These are phyloP conservation scores for Biscogniauxia sp. DNA, from an alignment of 2,329 filamentous ascomycete genomes.

Conservation along the genomic window DNA sequence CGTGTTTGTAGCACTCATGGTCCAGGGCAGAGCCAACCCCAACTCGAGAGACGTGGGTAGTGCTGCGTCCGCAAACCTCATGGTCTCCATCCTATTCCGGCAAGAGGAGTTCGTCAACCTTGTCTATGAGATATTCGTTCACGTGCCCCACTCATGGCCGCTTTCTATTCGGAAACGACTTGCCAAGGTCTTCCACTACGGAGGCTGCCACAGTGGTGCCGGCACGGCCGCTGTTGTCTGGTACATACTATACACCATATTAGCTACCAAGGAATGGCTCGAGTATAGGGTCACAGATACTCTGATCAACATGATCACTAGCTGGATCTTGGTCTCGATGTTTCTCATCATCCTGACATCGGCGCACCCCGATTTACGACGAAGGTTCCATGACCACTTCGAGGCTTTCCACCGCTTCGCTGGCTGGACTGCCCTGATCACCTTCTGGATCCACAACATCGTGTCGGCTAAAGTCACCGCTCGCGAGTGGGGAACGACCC, in stretches of 20 bases:
- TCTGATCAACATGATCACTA: constrained; percentile 29
- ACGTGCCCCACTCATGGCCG: constrained; percentile 44
- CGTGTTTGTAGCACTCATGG: constrained; percentile 45
- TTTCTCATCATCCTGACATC: constrained; percentile 59
- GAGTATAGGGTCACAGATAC: constrained; percentile 19
- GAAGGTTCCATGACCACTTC: constrained; percentile 65
- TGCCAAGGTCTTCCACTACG: constrained; percentile 53
- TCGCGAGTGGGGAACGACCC: constrained; percentile 23
- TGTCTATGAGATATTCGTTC: constrained; percentile 46
- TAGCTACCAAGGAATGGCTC: constrained; percentile 27
- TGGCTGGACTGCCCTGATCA: constrained; percentile 61
- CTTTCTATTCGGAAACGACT: constrained; percentile 47
- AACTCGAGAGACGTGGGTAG: constrained; percentile 35
- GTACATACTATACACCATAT: constrained; percentile 42
- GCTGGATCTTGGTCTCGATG: constrained; percentile 50
- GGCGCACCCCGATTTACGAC: constrained; percentile 63
- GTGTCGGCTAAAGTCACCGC: constrained; percentile 52
- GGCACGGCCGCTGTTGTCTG: constrained; percentile 49
- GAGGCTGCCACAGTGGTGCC: constrained; percentile 51
- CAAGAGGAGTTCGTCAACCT: constrained; percentile 54
- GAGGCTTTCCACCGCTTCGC: constrained; percentile 71
- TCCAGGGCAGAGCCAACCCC: constrained; percentile 32
- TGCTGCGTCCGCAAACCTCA: constrained; percentile 49
- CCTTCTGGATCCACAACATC: constrained; percentile 58
- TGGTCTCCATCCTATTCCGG: constrained; percentile 49